Conservation (phyloP, 345 rosid species). For the Aegle marmelos region DNA sequence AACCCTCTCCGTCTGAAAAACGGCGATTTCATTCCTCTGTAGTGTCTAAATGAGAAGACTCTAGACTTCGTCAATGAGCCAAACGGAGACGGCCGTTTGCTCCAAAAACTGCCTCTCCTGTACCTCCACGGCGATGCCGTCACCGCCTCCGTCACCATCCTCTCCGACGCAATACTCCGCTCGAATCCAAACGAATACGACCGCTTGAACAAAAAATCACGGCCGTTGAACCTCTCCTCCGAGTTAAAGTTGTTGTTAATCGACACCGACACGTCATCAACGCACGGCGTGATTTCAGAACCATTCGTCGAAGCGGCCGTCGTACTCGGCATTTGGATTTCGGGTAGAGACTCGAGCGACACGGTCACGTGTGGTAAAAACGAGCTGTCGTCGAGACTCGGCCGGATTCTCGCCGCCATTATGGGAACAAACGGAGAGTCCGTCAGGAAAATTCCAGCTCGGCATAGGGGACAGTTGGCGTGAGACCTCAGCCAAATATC, state of each 20-base stretch:
- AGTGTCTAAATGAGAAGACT: slow-evolving; percentile 71
- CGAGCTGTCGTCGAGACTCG: slow-evolving; percentile 62
- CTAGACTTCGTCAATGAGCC: slow-evolving; percentile 67
- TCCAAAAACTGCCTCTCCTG: slow-evolving; percentile 75
- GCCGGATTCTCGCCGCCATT: slow-evolving; percentile 89
- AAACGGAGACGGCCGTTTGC: slow-evolving; percentile 80
- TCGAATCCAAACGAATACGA: slow-evolving; percentile 87
- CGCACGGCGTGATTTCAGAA: slow-evolving; percentile 43
- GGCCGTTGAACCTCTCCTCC: slow-evolving; percentile 47
- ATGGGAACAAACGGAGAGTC: slow-evolving; percentile 72
- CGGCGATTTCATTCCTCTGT: slow-evolving; percentile 72
- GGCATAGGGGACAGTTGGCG: slow-evolving; percentile 89
- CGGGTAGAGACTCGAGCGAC: slow-evolving; percentile 29
- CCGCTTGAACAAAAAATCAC: slow-evolving; percentile 49
- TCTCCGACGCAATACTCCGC: slow-evolving; percentile 65
- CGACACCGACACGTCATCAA: slow-evolving; percentile 48
- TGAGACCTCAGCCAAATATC: slow-evolving; percentile 89
- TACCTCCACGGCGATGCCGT: slow-evolving; percentile 86
- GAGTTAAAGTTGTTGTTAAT: slow-evolving; percentile 22
- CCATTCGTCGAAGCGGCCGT: slow-evolving; percentile 11
- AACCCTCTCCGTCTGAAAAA: slow-evolving; percentile 63
- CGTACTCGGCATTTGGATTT: slow-evolving; percentile 4
- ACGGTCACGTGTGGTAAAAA: slow-evolving; percentile 21
- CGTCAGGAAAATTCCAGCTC: slow-evolving; percentile 63
- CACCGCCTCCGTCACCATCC: slow-evolving; percentile 61